Evolutionary conservation across 169 alveolate genomes (phyloP), one percentile per base, ranked within the genome.

Genomic region (Pseudocohnilembus persalinus): DNA sequence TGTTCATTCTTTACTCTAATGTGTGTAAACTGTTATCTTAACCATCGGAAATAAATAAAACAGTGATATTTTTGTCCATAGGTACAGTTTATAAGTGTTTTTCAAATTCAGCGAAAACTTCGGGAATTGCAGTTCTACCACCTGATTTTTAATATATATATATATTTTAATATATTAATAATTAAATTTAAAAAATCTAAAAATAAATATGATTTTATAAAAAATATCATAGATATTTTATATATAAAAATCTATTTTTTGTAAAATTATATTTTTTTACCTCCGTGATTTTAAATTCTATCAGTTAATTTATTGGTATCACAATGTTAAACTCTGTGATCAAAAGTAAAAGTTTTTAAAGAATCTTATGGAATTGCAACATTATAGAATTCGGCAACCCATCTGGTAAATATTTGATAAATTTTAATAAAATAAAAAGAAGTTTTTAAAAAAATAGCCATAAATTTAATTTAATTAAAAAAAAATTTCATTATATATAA

Each of bases 31-130:
- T 85, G 73, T 85, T 85, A 31, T 85, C 89, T 74, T 85, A 30
- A 28, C 89, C 89, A 78, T 85, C 89, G 78, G 82, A 72, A 29
- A 85, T 85, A 73, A 85, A 85, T 68, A 85, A 77, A 20, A 81
- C 81, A 11, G 89, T 85, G 15, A 85, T 81, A 20, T 81, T 79
- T 33, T 85, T 79, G 27, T 85, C 73, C 6, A 78, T 73, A 0
- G 90, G 90, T 29, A 85, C 74, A 31, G 64, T 65, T 15, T 79
- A 29, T n/a, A 85, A 49, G 27, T 73, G 79, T 24, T 32, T 32
- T 33, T 85, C 89, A 31, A 85, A 73, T 34, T 32, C 35, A 20
- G 68, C 30, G 83, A 85, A 85, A 6, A 84, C 89, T 64, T 82
- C 85, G 16, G 83, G 85, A 0, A 85, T 85, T 27, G 75, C 85